A percentile compares a stretch with the other conserved stretches of the same genome.
These are phyloP conservation scores for Plectosphaerella cucumerina DNA, from an alignment of 2,329 filamentous ascomycete species.

Conservation along the genomic window DNA sequence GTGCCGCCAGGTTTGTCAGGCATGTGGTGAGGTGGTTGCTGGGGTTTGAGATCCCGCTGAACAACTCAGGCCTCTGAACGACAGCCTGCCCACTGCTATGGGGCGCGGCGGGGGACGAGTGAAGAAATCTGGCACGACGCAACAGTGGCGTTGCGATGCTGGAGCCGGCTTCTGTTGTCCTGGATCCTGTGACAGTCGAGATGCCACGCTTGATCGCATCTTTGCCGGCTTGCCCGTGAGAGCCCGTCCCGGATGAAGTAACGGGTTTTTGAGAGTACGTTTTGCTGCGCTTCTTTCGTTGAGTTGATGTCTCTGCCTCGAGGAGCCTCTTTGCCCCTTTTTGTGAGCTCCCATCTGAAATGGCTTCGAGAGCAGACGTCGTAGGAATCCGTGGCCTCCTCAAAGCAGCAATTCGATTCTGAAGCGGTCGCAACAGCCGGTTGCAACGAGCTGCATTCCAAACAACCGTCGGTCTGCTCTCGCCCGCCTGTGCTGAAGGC, in stretches of 20 bases:
- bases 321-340: not conserved
- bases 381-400: slow-evolving; percentile 23
- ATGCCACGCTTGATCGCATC: not conserved
- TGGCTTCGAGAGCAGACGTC: not conserved
- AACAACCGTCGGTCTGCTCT: too few relatives aligned
- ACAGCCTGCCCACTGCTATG: too few relatives aligned
- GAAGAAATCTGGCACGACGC: not conserved
- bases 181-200: not conserved
- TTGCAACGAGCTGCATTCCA: slow-evolving; percentile 47
- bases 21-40: too few relatives aligned
- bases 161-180: not conserved
- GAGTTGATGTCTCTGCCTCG: not conserved
- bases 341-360: not conserved
- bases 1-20: too few relatives aligned
- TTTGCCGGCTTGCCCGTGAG: not conserved
- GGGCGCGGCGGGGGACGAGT: too few relatives aligned
- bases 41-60: too few relatives aligned
- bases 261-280: slow-evolving; percentile 9
- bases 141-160: not conserved
- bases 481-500: too few relatives aligned
- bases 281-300: slow-evolving; percentile 14
- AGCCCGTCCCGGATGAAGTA: not conserved
- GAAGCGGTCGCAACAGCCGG: slow-evolving; percentile 40
- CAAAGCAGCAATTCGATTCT: slow-evolving; percentile 37
- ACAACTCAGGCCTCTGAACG: too few relatives aligned